These are phyloP conservation scores for Vachellia collinsii DNA, from an alignment of 306 rosid species.

Conservation along the genomic window DNA sequence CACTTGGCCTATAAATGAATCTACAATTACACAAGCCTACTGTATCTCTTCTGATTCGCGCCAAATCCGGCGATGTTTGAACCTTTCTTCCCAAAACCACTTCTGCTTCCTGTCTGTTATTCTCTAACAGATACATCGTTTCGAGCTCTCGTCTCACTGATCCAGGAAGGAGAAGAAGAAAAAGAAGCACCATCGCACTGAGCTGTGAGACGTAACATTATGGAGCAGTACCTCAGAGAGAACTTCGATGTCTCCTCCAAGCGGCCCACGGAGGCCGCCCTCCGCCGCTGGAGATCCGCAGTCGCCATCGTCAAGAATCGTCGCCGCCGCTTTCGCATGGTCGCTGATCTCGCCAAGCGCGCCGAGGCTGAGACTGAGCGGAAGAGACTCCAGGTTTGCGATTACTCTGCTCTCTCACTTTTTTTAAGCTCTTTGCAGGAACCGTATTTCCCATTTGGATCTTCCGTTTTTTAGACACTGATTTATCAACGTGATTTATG, in stretches of 20 bases:
- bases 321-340: constrained; percentile 90
- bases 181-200: background rate
- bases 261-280: constrained; percentile 60
- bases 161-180: background rate
- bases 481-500: background rate
- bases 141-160: background rate
- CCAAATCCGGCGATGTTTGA: constrained; percentile 19
- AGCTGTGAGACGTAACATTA: background rate
- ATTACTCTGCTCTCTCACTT: background rate
- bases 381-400: constrained; percentile 60
- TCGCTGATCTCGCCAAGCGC: constrained; percentile 87
- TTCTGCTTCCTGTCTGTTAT: background rate
- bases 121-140: background rate
- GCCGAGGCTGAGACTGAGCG: constrained; percentile 68
- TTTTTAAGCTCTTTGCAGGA: background rate
- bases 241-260: constrained; percentile 70
- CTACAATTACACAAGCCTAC: too few relatives aligned
- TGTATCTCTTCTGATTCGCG: background rate
- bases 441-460: background rate
- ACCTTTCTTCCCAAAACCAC: background rate
- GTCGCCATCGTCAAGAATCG: constrained; percentile 86
- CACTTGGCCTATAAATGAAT: background rate
- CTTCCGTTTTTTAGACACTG: background rate
- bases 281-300: constrained; percentile 83
- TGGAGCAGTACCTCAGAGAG: constrained; percentile 75